Base-by-base conservation (phyloP, 257 asterid species). In the Perilla frutescens region DNA sequence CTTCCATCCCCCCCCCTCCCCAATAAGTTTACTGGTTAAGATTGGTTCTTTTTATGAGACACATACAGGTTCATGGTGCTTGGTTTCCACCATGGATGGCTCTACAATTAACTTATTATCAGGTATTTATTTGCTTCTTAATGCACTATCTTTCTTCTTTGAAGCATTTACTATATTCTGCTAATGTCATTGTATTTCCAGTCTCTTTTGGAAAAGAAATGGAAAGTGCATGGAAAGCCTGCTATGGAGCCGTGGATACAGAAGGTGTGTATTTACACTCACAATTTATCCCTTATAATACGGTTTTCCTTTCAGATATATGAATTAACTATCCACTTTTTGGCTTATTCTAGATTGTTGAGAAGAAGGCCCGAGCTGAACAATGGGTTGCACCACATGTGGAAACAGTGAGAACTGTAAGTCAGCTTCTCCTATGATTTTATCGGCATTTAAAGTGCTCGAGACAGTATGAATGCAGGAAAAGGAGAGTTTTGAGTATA, bases 71-170 rank as follows among this genome's bases (percentile, higher is more conserved):
- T 74, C 95, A 87, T 37, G 84, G 90, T 78, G 93, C 96, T 65
- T 92, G 98, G 98, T 82, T 90, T 85, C 98, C 98, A 44, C 95
- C 89, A 55, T 92, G 98, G 98, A 85, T 90, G 76, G 89, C 88
- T 68, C 79, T 68, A 74, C 89, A 71, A 65, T 53, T 78, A 10
- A 61, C 69, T 48, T 81, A 61, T 40, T 89, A 72, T 77, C 89
- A 84, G 96, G 96, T 87, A 83, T 72, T 36, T 75, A 51, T 68
- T 61, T 71, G 8, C 58, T 68, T 29, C 45, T 50, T 31, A 10
- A 32, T 36, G 0, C 64, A 7, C 31, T 3, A 3, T 37, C 43
- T 47, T 15, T 14, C 8, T 29, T 47, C 40, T 41, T 78, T 44
- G 43, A 10, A 70, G 49, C 58, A 50, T 71, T 59, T 68, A 49